These are phyloP conservation scores for Collybiopsis luxurians DNA, from an alignment of 768 basidiomycete species.

Conservation along the genomic window DNA sequence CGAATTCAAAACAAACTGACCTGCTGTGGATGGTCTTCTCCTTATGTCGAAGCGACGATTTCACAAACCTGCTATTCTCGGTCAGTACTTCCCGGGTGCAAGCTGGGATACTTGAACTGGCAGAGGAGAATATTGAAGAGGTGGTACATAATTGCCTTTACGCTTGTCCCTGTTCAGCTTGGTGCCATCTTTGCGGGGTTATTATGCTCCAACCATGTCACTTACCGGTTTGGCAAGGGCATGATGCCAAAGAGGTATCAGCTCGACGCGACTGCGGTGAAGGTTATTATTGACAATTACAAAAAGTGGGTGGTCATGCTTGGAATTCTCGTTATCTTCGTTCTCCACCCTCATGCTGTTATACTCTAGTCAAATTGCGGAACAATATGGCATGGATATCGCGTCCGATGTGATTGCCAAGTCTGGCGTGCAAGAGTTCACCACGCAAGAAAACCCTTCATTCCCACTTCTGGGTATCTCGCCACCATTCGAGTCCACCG, in stretches of 20 bases:
- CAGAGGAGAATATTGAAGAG: conserved; percentile 43
- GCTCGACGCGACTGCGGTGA: conserved; percentile 71
- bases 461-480: not conserved
- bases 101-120: conserved; percentile 56
- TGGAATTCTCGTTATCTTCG: not conserved
- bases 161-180: conserved; percentile 67
- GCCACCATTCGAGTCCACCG: not conserved
- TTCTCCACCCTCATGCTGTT: no score
- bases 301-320: conserved; percentile 49
- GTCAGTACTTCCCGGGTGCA: conserved; percentile 71
- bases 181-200: conserved; percentile 59
- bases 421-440: not conserved
- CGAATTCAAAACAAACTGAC: conserved; percentile 69
- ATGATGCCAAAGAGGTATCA: conserved; percentile 88
- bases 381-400: conserved; percentile 66
- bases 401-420: conserved; percentile 31
- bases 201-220: conserved; percentile 80
- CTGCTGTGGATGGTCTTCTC: conserved; percentile 81
- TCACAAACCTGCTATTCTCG: conserved; percentile 73
- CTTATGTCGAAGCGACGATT: conserved; percentile 76
- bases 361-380: conserved; percentile 68
- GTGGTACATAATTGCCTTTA: conserved; percentile 69
- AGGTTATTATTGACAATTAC: conserved; percentile 83
- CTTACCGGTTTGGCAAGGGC: conserved; percentile 85
- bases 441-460: not conserved